Base-by-base conservation (phyloP, 306 rosid species). In the Cicer yamashitae region DNA sequence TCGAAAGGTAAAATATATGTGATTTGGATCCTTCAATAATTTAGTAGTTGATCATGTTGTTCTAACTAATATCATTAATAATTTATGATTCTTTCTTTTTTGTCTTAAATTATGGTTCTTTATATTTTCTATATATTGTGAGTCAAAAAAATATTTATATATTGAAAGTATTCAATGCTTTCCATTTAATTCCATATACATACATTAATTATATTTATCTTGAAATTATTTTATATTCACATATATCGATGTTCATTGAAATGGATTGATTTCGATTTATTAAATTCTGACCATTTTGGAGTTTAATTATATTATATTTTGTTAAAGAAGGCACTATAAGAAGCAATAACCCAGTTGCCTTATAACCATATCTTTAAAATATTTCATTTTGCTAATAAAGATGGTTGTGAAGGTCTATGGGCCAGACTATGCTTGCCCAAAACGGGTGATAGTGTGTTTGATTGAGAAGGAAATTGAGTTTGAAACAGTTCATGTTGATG, bases 371-470 rank as follows among this genome's bases (percentile, higher is more conserved):
- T n/a, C 5, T 38, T 54, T 11, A 3, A 1, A 50, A 39, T 41
- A 30, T 54, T 57, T 8, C 8, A 40, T 50, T 48, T 20, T 30
- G 22, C 12, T 17, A 40, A 50, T 73, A 7, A 52, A 12, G 7
- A 87, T 82, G 90, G 85, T 70, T 3, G 87, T 86, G 68, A 86
- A 83, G 77, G 87, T 86, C 11, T 86, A 86, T 41, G 89, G 89
- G 38, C 87, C 89, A 0, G 30, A 61, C n/a, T 83, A 71, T 41
- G 88, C 81, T 68, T 20, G 60, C 67, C 82, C 90, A 0, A 86
- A 86, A 39, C 30, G 83, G 7, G 90, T 87, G 44, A 25, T 87
- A 12, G 67, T 84, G 74, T 81, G 86, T 52, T 79, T 79, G 46
- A 78, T 87, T 43, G 90, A 87, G 81, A 87, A 84, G 68, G 86